Base-by-base conservation (phyloP, 148 eudicot species). In the Pouteria glomerata region DNA sequence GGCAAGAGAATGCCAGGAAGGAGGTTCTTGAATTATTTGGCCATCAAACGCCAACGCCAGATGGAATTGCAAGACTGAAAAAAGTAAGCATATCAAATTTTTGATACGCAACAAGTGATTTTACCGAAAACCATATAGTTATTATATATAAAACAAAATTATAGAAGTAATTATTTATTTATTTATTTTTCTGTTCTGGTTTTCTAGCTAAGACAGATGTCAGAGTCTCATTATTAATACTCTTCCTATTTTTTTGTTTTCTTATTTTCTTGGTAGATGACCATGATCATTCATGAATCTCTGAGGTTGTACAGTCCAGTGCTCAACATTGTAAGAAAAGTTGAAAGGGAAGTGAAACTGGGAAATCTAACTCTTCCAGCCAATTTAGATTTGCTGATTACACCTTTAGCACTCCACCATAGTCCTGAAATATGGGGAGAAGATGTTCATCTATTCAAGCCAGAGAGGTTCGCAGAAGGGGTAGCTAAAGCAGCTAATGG, bases 371-470 rank as follows among this genome's bases (percentile, higher is more conserved):
- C 13, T 21, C 6, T 68, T 33, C 71, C 71, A n/a, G 29, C 71
- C n/a, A 52, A 68, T 1, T 21, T 39, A 23, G 60, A 68, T 0
- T 11, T 68, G 16, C 8, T 4, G 37, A 0, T 34, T 52, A 30
- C 60, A 34, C 11, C 41, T 33, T 30, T 23, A 1, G 71, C 45
- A 1, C 60, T 68, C 11, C 71, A 68, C 31, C 59, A 68, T 52
- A 30, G 52, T 53, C 71, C 71, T 34, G 19, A 68, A 14, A 68
- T 68, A 51, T 68, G 71, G 71, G 71, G 71, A 52, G 19, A 33
- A n/a, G 71, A 68, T 6, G 71, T 52, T 29, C 70, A 66, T 19
- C 70, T 66, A 11, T 66, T 66, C 70, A 66, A 66, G 18, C 70
- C 57, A 18, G 71, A 68, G 47, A 51, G 71, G 34, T 68, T 68